A percentile compares a stretch with the other conserved stretches of the same genome.
These are phyloP conservation scores for Colletotrichum tofieldiae DNA, from an alignment of 2,329 filamentous ascomycete genomes.

Conservation along the genomic window DNA sequence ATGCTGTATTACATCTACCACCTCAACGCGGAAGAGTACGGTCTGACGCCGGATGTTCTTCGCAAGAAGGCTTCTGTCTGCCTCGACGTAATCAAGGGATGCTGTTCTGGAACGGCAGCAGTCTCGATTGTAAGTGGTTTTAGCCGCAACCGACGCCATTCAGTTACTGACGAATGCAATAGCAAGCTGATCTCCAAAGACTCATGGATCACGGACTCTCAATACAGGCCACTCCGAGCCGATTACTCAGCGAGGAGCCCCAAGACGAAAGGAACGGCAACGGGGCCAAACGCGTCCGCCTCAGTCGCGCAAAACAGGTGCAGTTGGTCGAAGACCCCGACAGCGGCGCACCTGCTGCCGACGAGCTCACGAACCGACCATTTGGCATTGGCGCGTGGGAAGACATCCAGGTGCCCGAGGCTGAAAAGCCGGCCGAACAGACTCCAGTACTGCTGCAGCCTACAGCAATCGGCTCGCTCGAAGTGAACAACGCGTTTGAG, in stretches of 20 bases:
- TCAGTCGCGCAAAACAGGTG: conserved; percentile 36
- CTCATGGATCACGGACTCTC: conserved; percentile 63
- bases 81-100: conserved; percentile 65
- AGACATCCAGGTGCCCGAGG: conserved; percentile 38
- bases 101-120: conserved; percentile 66
- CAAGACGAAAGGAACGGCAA: conserved; percentile 28
- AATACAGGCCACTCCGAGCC: conserved; percentile 50
- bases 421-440: conserved; percentile 29
- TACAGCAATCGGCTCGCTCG: conserved; percentile 55
- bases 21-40: conserved; percentile 59
- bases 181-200: conserved; percentile 65
- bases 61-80: conserved; percentile 67
- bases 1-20: conserved; percentile 68
- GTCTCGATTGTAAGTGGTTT: conserved; percentile 53
- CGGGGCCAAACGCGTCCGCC: conserved; percentile 31
- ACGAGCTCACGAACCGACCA: conserved; percentile 41
- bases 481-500: conserved; percentile 67
- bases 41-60: conserved; percentile 62
- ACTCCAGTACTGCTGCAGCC: conserved; percentile 35
- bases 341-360: conserved; percentile 28
- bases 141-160: background rate
- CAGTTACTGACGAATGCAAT: conserved; percentile 29
- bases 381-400: conserved; percentile 41
- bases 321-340: conserved; percentile 38
- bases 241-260: conserved; percentile 51